Percentiles rank a stretch among this genome's conserved stretches.
Evolutionary conservation across 305 asterid genomes (phyloP).

Genomic region (Fraxinus platypoda): DNA sequence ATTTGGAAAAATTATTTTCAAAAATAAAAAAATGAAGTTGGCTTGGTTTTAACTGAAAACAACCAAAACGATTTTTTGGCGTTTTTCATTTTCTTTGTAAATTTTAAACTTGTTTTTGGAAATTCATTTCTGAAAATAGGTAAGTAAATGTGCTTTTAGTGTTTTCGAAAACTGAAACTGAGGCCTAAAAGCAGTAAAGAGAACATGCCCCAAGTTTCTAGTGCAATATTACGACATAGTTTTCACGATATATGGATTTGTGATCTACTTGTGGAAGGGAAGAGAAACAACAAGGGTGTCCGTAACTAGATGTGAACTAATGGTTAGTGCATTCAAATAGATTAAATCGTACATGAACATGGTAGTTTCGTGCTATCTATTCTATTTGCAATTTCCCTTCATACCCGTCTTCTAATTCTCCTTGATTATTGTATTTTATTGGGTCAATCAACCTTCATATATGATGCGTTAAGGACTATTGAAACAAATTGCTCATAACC

Average conservation of each 20-base stretch:
- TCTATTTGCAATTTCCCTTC: conserved; percentile 6
- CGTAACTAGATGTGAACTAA: conserved; percentile 5
- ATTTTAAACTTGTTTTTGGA: too few relatives aligned
- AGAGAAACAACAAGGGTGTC: conserved; percentile 1
- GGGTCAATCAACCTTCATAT: not conserved
- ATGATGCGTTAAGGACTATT: not conserved
- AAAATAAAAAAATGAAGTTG: too few relatives aligned
- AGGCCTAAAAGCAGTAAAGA: too few relatives aligned
- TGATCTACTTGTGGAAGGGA: conserved; percentile 4
- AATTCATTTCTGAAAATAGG: too few relatives aligned
- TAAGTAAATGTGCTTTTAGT: too few relatives aligned
- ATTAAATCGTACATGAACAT: not conserved
- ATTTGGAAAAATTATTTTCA: too few relatives aligned
- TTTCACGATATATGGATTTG: not conserved
- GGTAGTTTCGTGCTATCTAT: not conserved
- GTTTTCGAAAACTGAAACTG: too few relatives aligned
- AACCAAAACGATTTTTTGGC: too few relatives aligned
- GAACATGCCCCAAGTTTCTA: not conserved
- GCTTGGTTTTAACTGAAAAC: too few relatives aligned
- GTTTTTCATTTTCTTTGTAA: too few relatives aligned
- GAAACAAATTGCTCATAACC: not conserved
- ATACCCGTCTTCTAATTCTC: not conserved
- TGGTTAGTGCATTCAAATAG: not conserved
- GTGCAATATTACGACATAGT: not conserved
- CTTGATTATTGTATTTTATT: not conserved